Conservation (phyloP, 202 grass and related monocot genomes). For the Panicum virgatum region DNA sequence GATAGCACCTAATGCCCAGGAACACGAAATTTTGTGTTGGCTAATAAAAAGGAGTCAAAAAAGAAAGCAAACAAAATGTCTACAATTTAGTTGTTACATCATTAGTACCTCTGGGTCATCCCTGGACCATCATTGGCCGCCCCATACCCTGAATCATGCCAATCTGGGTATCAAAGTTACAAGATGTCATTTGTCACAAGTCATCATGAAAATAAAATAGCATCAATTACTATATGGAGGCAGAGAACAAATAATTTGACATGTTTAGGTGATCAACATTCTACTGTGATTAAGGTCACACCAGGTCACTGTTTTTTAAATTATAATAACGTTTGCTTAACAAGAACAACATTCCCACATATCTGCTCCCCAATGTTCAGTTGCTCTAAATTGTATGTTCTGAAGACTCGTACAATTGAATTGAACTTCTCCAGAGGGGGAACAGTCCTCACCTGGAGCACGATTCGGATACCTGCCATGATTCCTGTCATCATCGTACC, state of each 20-base stretch:
- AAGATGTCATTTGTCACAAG: not conserved
- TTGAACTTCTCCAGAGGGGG: not conserved
- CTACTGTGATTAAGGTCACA: not conserved
- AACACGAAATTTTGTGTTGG: not conserved
- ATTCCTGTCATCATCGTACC: slow-evolving; percentile 69
- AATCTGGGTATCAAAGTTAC: slow-evolving; percentile 66
- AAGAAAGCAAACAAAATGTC: slow-evolving; percentile 13
- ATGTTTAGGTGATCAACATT: slow-evolving; percentile 4
- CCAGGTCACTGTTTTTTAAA: not conserved
- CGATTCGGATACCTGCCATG: slow-evolving; percentile 70
- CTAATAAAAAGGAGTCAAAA: slow-evolving; percentile 5
- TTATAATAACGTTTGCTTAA: not conserved
- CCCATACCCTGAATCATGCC: slow-evolving; percentile 72
- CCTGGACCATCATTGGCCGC: slow-evolving; percentile 71
- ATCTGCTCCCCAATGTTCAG: not conserved
- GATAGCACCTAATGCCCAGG: not conserved
- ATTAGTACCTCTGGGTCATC: slow-evolving; percentile 64
- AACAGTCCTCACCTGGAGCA: slow-evolving; percentile 54
- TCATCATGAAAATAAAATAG: not conserved
- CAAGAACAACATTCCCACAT: not conserved
- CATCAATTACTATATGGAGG: not conserved
- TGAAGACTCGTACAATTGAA: not conserved
- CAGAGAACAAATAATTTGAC: not conserved
- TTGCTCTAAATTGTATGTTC: not conserved
- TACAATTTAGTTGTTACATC: not conserved